Percentiles rank a stretch among this genome's conserved stretches.
phyloP scores from a whole-genome alignment of 495 filamentous ascomycete genomes.

The Penicillium robsamsonii region DNA sequence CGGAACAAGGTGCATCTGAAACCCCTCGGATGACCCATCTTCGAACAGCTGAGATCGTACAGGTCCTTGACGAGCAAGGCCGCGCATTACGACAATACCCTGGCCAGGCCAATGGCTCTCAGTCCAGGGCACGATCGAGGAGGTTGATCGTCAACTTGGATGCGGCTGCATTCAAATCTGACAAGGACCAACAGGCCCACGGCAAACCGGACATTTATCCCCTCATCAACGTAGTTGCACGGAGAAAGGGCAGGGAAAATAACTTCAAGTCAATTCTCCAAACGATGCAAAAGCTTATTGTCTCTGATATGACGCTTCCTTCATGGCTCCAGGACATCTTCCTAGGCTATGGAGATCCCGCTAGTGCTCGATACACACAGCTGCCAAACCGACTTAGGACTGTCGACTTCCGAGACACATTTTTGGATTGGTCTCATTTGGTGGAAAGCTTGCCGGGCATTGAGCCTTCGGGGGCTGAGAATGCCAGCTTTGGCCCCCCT shows the following conservation, averaged over 20 bases:
- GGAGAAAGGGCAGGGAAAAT: constrained; percentile 85
- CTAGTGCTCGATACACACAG: constrained; percentile 79
- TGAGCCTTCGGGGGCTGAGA: constrained; percentile 67
- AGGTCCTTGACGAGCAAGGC: constrained; percentile 86
- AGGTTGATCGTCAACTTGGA: constrained; percentile 82
- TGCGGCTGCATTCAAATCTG: constrained; percentile 70
- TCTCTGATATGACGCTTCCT: constrained; percentile 83
- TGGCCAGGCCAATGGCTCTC: constrained; percentile 51
- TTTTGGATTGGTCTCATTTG: constrained; percentile 92
- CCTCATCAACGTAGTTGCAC: constrained; percentile 79
- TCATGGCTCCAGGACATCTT: constrained; percentile 96
- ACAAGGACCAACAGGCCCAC: constrained; percentile 60
- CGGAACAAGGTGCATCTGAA: constrained; percentile 48
- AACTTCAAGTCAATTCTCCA: constrained; percentile 95
- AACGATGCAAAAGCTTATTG: constrained; percentile 80
- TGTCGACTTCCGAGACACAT: constrained; percentile 90
- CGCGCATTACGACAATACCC: constrained; percentile 64
- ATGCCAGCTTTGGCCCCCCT: constrained; percentile 83
- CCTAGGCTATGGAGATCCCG: constrained; percentile 90
- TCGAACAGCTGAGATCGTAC: constrained; percentile 81
- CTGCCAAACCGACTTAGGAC: constrained; percentile 72
- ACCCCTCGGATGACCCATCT: constrained; percentile 64
- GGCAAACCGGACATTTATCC: constrained; percentile 80
- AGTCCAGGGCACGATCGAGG: constrained; percentile 55
- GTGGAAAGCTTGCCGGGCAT: constrained; percentile 83